These are phyloP conservation scores for Arthrobotrys pseudoclavata DNA, from an alignment of 2,329 filamentous ascomycete genomes.

Conservation along the genomic window DNA sequence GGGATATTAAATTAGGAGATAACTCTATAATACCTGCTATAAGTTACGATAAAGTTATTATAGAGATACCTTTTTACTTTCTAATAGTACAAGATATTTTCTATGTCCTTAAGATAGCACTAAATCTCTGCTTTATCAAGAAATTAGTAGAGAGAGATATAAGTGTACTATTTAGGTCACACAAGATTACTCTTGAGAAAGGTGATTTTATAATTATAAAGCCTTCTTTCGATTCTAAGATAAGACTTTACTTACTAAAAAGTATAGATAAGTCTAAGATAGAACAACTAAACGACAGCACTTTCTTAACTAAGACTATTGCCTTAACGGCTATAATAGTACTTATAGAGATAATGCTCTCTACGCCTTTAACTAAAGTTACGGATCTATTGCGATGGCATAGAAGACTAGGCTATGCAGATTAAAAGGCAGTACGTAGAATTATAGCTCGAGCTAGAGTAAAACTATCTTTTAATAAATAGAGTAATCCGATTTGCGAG, in stretches of 20 bases:
- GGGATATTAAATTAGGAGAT: background rate
- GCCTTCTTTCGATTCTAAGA: background rate
- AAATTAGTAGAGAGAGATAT: background rate
- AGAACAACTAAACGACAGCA: background rate
- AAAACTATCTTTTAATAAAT: conserved; percentile 20
- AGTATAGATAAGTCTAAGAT: background rate
- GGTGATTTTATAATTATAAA: conserved; percentile 8
- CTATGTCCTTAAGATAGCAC: background rate
- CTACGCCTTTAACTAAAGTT: conserved; percentile 7
- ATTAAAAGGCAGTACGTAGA: conserved; percentile 7
- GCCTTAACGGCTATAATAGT: conserved; percentile 13
- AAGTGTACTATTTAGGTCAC: background rate
- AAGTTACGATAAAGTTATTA: background rate
- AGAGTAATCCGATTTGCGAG: conserved; percentile 25
- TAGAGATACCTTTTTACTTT: conserved; percentile 2
- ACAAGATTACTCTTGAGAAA: background rate
- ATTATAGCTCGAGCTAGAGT: conserved; percentile 23
- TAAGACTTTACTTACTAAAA: conserved; percentile 15
- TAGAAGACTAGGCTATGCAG: background rate
- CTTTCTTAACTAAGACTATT: conserved; percentile 16
- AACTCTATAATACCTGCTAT: background rate
- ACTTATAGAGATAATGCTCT: background rate
- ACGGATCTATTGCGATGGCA: too few species aligned
- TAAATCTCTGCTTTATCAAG: background rate
- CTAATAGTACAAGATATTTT: background rate